These are phyloP conservation scores for Adansonia rubrostipa DNA, from an alignment of 441 rosid genomes.

Conservation along the genomic window DNA sequence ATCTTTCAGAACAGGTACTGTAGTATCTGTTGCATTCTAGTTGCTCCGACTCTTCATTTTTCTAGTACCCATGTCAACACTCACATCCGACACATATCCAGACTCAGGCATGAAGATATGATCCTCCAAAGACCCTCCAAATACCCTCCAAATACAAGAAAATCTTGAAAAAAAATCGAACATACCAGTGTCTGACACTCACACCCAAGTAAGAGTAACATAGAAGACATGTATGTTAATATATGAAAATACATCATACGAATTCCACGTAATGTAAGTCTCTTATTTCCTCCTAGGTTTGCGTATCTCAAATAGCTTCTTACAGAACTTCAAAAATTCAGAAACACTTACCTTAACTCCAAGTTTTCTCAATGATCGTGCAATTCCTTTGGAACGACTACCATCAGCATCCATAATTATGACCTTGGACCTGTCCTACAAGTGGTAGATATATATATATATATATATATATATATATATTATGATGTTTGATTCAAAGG, in stretches of 20 bases:
- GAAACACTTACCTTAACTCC: slow-evolving; percentile 69
- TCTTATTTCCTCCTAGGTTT: slow-evolving; percentile 15
- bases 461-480: slow-evolving; percentile 12
- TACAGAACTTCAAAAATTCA: slow-evolving; percentile 5
- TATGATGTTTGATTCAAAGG: slow-evolving; percentile 1
- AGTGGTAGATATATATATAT: slow-evolving; percentile 40
- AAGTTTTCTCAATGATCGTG: slow-evolving; percentile 89
- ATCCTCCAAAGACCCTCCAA: too few relatives aligned
- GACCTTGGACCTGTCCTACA: slow-evolving; percentile 97
- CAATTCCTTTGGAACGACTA: slow-evolving; percentile 79
- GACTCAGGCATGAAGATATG: too few relatives aligned
- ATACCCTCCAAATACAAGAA: too few relatives aligned
- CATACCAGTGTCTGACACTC: too few relatives aligned
- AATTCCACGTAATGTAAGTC: not conserved
- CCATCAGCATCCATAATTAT: slow-evolving; percentile 97
- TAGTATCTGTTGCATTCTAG: not conserved
- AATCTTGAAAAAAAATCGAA: too few relatives aligned
- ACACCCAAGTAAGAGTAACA: too few relatives aligned
- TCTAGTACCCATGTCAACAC: too few relatives aligned
- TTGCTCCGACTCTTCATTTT: not conserved
- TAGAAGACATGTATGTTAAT: not conserved
- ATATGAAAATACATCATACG: not conserved
- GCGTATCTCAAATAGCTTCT: not conserved
- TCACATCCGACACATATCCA: too few relatives aligned
- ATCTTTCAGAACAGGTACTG: not conserved